phyloP scores from a whole-genome alignment of 1,284 basidiomycete species.

The Fomitiporia mediterranea region DNA sequence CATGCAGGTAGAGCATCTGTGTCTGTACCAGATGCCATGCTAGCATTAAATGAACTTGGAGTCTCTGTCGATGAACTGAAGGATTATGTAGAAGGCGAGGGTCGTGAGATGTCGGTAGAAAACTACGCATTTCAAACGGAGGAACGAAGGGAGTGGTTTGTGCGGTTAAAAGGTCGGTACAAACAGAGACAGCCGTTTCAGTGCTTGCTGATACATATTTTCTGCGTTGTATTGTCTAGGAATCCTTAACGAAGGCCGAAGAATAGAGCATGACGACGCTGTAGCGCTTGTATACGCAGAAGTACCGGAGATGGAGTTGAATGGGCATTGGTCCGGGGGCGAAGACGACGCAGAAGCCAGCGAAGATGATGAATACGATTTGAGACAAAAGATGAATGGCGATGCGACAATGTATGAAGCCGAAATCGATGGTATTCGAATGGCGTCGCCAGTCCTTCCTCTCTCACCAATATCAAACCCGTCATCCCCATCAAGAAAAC shows the following conservation, averaged over 20 bases:
- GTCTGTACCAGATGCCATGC: slow-evolving; percentile 51
- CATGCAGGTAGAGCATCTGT: slow-evolving; percentile 60
- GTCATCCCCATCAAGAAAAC: slow-evolving; percentile 48
- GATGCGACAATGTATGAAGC: slow-evolving; percentile 21
- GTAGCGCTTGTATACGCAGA: slow-evolving; percentile 52
- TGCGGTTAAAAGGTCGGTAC: slow-evolving; percentile 63
- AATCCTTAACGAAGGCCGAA: slow-evolving; percentile 55
- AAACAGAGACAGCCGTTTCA: slow-evolving; percentile 7
- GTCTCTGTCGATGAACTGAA: slow-evolving; percentile 61
- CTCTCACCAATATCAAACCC: slow-evolving; percentile 57
- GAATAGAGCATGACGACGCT: slow-evolving; percentile 47
- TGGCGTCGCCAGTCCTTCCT: slow-evolving; percentile 23
- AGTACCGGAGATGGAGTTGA: slow-evolving; percentile 28
- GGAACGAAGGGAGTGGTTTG: slow-evolving; percentile 62
- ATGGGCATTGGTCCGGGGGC: slow-evolving; percentile 32
- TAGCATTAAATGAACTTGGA: slow-evolving; percentile 69
- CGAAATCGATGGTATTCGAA: slow-evolving; percentile 8
- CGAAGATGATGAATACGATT: slow-evolving; percentile 27
- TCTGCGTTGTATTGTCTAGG: slow-evolving; percentile 38
- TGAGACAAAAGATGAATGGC: slow-evolving; percentile 24
- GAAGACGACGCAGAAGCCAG: slow-evolving; percentile 23
- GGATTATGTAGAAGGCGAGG: slow-evolving; percentile 60
- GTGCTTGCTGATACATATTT: slow-evolving; percentile 14
- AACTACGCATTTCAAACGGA: slow-evolving; percentile 56
- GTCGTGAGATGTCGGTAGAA: slow-evolving; percentile 49